A percentile compares a stretch with the other conserved stretches of the same genome.
These are phyloP conservation scores for Leishmania guyanensis DNA, from an alignment of 208 protist genomes.

Conservation along the genomic window DNA sequence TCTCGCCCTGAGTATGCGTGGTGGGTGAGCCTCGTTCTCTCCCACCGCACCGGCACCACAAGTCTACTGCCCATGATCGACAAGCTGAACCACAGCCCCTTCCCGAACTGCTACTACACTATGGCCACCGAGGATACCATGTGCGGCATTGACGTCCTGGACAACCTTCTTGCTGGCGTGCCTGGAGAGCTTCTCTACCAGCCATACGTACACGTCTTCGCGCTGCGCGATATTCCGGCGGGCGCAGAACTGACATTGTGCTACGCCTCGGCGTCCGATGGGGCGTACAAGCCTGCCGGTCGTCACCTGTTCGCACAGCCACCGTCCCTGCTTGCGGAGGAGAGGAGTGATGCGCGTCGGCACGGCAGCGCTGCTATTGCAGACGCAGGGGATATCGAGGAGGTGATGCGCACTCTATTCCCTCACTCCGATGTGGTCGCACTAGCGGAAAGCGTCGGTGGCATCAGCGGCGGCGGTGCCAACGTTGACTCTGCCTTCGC, in stretches of 20 bases:
- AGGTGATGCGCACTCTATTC: constrained; percentile 8
- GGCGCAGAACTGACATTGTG: constrained; percentile 81
- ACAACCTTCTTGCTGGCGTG: constrained; percentile 90
- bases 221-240: constrained; percentile 62
- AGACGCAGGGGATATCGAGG: background rate
- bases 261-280: constrained; percentile 58
- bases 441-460: background rate
- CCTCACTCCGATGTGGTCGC: background rate
- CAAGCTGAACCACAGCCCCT: constrained; percentile 82
- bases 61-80: constrained; percentile 80
- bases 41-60: constrained; percentile 59
- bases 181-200: constrained; percentile 58
- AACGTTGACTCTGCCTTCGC: background rate
- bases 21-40: constrained; percentile 82
- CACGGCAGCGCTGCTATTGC: background rate
- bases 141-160: constrained; percentile 79
- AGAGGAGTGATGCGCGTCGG: background rate
- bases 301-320: constrained; percentile 3
- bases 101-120: constrained; percentile 85
- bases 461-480: background rate
- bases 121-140: constrained; percentile 65
- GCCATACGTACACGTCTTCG: constrained; percentile 81
- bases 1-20: constrained; percentile 61
- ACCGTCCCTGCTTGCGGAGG: background rate
- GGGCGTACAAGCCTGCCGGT: constrained; percentile 27